Evolutionary conservation across 352 stramenopile species (phyloP).

Genomic region (Phytophthora europaea): DNA sequence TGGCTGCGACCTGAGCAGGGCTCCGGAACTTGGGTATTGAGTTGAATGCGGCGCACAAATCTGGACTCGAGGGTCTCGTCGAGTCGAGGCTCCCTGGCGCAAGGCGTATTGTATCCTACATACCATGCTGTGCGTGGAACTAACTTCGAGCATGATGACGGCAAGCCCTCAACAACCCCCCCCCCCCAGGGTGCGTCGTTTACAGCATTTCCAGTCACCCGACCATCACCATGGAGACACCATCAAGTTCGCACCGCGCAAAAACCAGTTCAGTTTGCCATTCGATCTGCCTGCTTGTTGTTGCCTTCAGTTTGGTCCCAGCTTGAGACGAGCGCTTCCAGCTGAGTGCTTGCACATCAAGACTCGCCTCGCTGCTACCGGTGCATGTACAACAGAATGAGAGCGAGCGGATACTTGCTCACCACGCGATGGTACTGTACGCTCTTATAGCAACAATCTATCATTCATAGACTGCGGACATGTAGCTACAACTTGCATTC

Average conservation of each 20-base stretch:
- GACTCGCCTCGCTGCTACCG: conserved; percentile 5
- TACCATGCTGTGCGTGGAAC: background rate
- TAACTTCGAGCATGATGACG: conserved; percentile 1
- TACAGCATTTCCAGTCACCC: background rate
- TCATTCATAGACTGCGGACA: no score
- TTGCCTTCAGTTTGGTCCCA: background rate
- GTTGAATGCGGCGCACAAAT: no score
- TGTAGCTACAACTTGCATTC: no score
- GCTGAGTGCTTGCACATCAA: conserved; percentile 5
- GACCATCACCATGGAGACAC: background rate
- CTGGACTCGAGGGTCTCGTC: no score
- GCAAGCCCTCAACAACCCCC: background rate
- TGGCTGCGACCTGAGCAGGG: no score
- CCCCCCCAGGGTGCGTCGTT: background rate
- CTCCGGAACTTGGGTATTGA: no score
- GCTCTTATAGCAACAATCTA: no score
- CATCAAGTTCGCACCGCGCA: background rate
- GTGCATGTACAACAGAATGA: conserved; percentile 34
- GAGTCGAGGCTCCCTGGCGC: no score
- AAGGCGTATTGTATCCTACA: no score
- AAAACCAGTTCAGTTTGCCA: background rate
- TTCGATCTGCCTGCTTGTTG: background rate
- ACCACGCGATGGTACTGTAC: no score
- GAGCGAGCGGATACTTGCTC: no score
- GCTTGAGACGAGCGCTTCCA: background rate